Conservation (phyloP, 441 rosid species). For the Geranium incanum region DNA sequence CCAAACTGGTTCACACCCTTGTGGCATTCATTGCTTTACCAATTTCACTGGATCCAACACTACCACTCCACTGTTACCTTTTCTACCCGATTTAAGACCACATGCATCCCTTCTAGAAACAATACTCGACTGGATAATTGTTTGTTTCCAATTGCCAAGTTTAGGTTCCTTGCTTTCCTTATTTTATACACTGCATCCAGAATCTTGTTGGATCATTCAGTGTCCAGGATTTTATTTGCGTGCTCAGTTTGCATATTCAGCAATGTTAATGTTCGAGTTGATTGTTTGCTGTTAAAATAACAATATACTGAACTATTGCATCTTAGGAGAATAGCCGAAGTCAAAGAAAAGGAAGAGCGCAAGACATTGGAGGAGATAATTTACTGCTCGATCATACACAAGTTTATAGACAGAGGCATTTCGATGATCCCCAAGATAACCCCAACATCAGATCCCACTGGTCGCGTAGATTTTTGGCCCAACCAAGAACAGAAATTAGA, state of each 20-base stretch:
- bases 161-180: background rate
- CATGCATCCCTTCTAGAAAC: background rate
- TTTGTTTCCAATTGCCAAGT: background rate
- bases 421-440: conserved; percentile 67
- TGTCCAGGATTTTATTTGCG: background rate
- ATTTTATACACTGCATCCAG: background rate
- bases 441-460: conserved; percentile 59
- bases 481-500: conserved; percentile 77
- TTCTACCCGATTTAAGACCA: background rate
- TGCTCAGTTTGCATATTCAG: background rate
- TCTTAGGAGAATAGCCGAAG: conserved; percentile 79
- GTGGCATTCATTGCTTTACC: background rate
- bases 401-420: conserved; percentile 52
- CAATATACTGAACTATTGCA: conserved; percentile 11
- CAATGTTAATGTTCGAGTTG: background rate
- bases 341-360: conserved; percentile 60
- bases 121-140: background rate
- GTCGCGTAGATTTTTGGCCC: conserved; percentile 86
- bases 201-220: background rate
- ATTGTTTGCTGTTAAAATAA: background rate
- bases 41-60: background rate
- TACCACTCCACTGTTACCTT: background rate
- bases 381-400: conserved; percentile 73
- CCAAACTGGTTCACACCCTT: background rate
- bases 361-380: conserved; percentile 66